These are phyloP conservation scores for Ramaria sp. DNA, from an alignment of 768 basidiomycete genomes.

Conservation along the genomic window DNA sequence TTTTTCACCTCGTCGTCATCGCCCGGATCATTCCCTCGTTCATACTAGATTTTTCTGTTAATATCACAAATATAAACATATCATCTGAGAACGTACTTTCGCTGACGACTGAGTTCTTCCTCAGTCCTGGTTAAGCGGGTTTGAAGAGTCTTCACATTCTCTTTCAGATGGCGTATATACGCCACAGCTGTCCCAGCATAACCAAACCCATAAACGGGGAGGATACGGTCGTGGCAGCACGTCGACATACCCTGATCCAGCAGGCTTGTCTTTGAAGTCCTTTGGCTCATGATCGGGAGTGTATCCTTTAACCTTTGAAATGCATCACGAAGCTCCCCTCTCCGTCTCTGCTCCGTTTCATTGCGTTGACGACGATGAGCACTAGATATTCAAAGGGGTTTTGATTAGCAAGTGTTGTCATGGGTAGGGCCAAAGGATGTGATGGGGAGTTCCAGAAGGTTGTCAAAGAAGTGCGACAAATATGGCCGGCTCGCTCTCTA, in stretches of 20 bases:
- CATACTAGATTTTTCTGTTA: too few species aligned
- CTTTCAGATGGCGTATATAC: conserved; percentile 81
- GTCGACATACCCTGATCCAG: conserved; percentile 63
- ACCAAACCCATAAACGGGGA: conserved; percentile 10
- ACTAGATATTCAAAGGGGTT: too few species aligned
- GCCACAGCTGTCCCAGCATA: conserved; percentile 35
- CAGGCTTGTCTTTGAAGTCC: conserved; percentile 84
- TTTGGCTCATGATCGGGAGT: conserved; percentile 83
- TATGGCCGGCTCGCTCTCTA: too few species aligned
- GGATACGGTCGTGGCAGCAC: conserved; percentile 4
- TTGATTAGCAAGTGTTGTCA: too few species aligned
- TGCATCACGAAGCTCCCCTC: conserved; percentile 87
- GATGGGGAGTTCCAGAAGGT: too few species aligned
- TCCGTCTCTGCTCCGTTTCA: conserved; percentile 85
- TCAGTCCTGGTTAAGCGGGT: conserved; percentile 67
- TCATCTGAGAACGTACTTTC: conserved; percentile 29
- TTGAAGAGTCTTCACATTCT: conserved; percentile 65
- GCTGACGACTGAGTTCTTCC: conserved; percentile 68
- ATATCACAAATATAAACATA: too few species aligned
- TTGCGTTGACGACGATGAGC: too few species aligned
- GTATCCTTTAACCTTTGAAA: conserved; percentile 85
- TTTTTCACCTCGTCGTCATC: too few species aligned
- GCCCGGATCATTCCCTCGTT: too few species aligned
- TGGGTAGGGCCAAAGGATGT: too few species aligned
- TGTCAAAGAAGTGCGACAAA: too few species aligned